These are phyloP conservation scores for Fermentozyma sake DNA, from an alignment of 1,139 yeast species.

Conservation along the genomic window DNA sequence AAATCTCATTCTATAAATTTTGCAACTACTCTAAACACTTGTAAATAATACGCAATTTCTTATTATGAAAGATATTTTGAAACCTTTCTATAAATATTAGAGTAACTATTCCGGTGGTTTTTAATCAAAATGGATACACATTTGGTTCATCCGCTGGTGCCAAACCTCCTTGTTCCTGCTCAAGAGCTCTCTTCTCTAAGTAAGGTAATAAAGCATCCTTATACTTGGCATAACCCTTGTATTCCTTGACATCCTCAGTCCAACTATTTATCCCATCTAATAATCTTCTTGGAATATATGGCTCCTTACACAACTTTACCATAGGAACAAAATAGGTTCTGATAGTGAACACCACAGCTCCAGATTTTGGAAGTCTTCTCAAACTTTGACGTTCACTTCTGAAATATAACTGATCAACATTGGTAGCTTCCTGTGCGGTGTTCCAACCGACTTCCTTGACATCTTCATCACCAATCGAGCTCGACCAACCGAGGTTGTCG, in stretches of 20 bases:
- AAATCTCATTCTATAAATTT: too few species aligned
- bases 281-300: slow-evolving; percentile 55
- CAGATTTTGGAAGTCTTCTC: slow-evolving; percentile 58
- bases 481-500: slow-evolving; percentile 59
- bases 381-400: slow-evolving; percentile 69
- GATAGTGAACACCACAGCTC: slow-evolving; percentile 58
- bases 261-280: slow-evolving; percentile 56
- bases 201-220: slow-evolving; percentile 53
- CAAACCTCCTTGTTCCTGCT: slow-evolving; percentile 48
- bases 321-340: slow-evolving; percentile 61
- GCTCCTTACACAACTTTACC: slow-evolving; percentile 50
- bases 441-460: slow-evolving; percentile 49
- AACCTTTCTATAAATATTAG: too few species aligned
- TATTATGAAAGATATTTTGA: slow-evolving; percentile 1
- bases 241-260: slow-evolving; percentile 54
- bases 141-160: slow-evolving; percentile 33
- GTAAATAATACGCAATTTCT: too few species aligned
- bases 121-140: slow-evolving; percentile 40
- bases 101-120: background rate
- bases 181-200: slow-evolving; percentile 43
- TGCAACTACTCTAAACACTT: too few species aligned
- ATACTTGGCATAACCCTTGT: slow-evolving; percentile 54
- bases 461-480: slow-evolving; percentile 55
- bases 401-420: slow-evolving; percentile 44
- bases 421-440: slow-evolving; percentile 50